phyloP scores from a whole-genome alignment of 176 grass and related monocot genomes.

The Urochloa ruziziensis region DNA sequence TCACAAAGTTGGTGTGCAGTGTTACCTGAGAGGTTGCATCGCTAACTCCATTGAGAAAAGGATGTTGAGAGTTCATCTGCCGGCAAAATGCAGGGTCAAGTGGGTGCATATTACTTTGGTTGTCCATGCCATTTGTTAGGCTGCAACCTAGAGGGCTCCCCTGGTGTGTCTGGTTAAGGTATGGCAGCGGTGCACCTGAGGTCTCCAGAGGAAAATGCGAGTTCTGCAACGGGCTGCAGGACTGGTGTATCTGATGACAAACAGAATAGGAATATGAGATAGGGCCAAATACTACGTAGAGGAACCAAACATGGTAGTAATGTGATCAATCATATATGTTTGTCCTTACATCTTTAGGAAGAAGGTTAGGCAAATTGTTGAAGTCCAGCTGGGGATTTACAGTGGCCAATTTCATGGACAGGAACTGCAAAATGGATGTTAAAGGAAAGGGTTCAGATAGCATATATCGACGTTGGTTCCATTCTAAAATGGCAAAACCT shows the following conservation, averaged over 20 bases:
- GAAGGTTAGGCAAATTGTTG: slow-evolving; percentile 83
- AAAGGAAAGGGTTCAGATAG: slow-evolving; percentile 40
- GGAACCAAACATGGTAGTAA: slow-evolving; percentile 27
- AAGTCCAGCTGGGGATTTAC: slow-evolving; percentile 97
- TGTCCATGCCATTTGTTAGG: slow-evolving; percentile 49
- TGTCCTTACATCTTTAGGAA: slow-evolving; percentile 87
- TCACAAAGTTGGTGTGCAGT: not conserved
- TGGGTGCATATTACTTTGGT: slow-evolving; percentile 59
- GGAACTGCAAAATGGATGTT: slow-evolving; percentile 69
- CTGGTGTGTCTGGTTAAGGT: slow-evolving; percentile 54
- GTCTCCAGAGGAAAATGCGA: slow-evolving; percentile 75
- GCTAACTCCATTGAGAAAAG: slow-evolving; percentile 55
- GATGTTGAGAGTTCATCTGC: slow-evolving; percentile 34
- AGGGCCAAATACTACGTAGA: not conserved
- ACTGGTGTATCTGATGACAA: slow-evolving; percentile 71
- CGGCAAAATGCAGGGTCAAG: slow-evolving; percentile 39
- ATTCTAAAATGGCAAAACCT: slow-evolving; percentile 24
- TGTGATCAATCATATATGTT: slow-evolving; percentile 29
- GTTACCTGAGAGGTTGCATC: slow-evolving; percentile 76
- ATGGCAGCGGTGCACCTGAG: slow-evolving; percentile 57
- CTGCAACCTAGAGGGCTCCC: slow-evolving; percentile 54
- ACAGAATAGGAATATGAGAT: slow-evolving; percentile 20
- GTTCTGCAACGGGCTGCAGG: slow-evolving; percentile 51
- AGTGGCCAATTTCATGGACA: slow-evolving; percentile 98
- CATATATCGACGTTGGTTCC: not conserved